Conservation (phyloP, 73 alveolate species). For the Blepharisma japonicum region DNA sequence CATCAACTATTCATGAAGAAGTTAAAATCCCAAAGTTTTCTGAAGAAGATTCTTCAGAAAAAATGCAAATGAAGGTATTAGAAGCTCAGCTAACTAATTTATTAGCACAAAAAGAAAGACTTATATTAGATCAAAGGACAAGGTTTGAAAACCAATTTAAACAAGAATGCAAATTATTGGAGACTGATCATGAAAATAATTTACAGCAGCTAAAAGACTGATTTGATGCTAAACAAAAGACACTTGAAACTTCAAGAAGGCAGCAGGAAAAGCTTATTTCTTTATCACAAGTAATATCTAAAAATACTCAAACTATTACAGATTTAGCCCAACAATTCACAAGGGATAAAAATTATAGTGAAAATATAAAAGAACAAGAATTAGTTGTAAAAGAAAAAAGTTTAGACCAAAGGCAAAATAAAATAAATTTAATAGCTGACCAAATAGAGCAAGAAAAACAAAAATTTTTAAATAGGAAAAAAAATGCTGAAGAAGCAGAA, state of each 20-base stretch:
- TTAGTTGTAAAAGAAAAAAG: not conserved
- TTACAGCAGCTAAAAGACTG: not conserved
- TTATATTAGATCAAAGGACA: not conserved
- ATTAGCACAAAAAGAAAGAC: not conserved
- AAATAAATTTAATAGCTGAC: not conserved
- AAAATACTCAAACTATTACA: not conserved
- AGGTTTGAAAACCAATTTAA: not conserved
- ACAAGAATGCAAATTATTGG: not conserved
- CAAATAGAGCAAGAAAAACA: not conserved
- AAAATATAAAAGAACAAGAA: conserved; percentile 7
- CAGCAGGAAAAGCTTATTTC: not conserved
- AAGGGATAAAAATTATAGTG: conserved; percentile 1
- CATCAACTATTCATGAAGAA: too few relatives aligned
- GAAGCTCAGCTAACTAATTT: not conserved
- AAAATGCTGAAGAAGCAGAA: not conserved
- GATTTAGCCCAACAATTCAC: not conserved
- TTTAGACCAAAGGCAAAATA: not conserved
- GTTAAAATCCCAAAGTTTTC: too few relatives aligned
- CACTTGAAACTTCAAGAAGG: not conserved
- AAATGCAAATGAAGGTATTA: not conserved
- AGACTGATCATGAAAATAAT: not conserved
- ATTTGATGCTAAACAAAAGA: not conserved
- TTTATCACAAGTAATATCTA: conserved; percentile 4
- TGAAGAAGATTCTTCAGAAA: too few relatives aligned
- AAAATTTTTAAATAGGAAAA: not conserved